phyloP scores from a whole-genome alignment of 2,329 filamentous ascomycete genomes.

The Fusarium oxysporum region DNA sequence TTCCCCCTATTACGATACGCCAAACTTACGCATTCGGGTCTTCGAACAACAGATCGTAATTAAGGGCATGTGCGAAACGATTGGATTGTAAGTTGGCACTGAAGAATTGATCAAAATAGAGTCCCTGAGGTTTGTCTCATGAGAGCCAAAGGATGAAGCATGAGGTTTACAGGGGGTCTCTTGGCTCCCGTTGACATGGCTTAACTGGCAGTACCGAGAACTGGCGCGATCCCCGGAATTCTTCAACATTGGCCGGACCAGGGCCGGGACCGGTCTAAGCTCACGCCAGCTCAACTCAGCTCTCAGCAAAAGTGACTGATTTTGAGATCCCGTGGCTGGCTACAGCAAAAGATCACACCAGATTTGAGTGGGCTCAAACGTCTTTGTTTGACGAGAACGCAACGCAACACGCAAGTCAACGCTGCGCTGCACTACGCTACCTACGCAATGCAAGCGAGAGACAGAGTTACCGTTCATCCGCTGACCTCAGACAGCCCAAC shows the following conservation, averaged over 20 bases:
- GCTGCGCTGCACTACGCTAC: too few species aligned
- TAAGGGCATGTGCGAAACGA: slow-evolving; percentile 27
- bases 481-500: slow-evolving; percentile 38
- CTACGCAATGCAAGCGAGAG: slow-evolving; percentile 14
- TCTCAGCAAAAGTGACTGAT: slow-evolving; percentile 11
- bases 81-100: slow-evolving; percentile 28
- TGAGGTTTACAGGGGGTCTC: slow-evolving; percentile 13
- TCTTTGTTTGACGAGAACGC: slow-evolving; percentile 16
- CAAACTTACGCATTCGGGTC: slow-evolving; percentile 21
- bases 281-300: slow-evolving; percentile 26
- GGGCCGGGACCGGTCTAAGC: slow-evolving; percentile 18
- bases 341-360: slow-evolving; percentile 31
- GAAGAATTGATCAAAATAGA: slow-evolving; percentile 20
- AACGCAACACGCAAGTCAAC: background rate
- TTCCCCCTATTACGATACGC: slow-evolving; percentile 16
- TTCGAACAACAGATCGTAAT: slow-evolving; percentile 16
- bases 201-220: slow-evolving; percentile 27
- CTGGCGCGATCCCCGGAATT: slow-evolving; percentile 32
- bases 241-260: slow-evolving; percentile 24
- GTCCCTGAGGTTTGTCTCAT: slow-evolving; percentile 15
- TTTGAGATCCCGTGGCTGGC: slow-evolving; percentile 25
- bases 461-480: slow-evolving; percentile 23
- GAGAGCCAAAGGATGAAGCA: slow-evolving; percentile 36
- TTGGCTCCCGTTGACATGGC: background rate
- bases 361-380: slow-evolving; percentile 10